Evolutionary conservation across 23 red algal species (phyloP).

Genomic region (Gracilaria caudata): DNA sequence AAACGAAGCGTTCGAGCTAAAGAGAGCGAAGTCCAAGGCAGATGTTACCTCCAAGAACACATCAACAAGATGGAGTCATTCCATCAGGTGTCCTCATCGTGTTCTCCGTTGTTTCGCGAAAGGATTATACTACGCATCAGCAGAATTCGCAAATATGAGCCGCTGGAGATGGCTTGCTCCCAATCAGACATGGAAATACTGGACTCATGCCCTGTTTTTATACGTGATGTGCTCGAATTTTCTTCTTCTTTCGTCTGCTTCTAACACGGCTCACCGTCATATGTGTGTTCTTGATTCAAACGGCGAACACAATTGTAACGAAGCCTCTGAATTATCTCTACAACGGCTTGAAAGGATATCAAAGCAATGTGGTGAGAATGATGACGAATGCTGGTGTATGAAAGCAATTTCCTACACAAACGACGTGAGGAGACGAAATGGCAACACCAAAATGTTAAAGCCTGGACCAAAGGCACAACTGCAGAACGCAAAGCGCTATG

Average conservation of each 20-base stretch:
- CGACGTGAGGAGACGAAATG: conserved; percentile 21
- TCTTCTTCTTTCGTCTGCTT: neutral
- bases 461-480: conserved; percentile 37
- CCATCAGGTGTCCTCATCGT: too few species aligned
- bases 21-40: neutral
- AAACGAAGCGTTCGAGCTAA: neutral
- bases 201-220: neutral
- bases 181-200: neutral
- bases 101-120: neutral
- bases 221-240: neutral
- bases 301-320: neutral
- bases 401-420: conserved; percentile 46
- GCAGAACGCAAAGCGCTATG: conserved; percentile 47
- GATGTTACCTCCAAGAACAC: too few species aligned
- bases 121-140: neutral
- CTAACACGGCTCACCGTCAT: neutral
- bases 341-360: neutral
- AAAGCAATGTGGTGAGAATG: neutral
- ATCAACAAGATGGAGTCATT: too few species aligned
- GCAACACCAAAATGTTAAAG: conserved; percentile 8
- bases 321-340: neutral
- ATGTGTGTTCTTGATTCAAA: neutral
- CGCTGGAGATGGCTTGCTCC: neutral
- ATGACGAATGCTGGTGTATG: conserved; percentile 47
- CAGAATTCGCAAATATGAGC: neutral